Evolutionary conservation across 78 protist genomes (phyloP).

Genomic region (Dictyostelium citrinum): DNA sequence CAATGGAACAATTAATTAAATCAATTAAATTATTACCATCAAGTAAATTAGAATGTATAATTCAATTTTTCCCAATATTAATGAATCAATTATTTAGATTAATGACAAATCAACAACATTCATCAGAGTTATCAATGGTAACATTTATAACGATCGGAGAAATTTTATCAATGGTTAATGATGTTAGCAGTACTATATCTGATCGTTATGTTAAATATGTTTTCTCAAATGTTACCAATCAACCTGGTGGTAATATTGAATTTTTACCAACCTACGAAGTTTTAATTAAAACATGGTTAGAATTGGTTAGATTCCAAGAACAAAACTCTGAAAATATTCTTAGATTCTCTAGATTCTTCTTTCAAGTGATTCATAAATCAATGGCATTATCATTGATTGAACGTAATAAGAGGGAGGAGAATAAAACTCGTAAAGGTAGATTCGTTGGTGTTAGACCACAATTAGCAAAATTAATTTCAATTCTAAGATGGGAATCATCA

Average conservation of each 20-base stretch:
- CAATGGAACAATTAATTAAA: conserved; percentile 16
- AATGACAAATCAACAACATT: conserved; percentile 23
- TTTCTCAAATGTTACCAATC: neutral
- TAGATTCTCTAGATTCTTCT: conserved; percentile 66
- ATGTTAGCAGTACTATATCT: neutral
- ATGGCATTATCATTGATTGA: conserved; percentile 62
- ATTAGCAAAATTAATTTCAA: conserved; percentile 22
- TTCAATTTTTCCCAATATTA: conserved; percentile 49
- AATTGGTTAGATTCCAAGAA: conserved; percentile 61
- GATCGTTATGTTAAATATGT: conserved; percentile 49
- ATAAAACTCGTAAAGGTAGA: conserved; percentile 51
- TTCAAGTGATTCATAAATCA: conserved; percentile 42
- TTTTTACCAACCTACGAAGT: conserved; percentile 53
- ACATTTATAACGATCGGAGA: conserved; percentile 56
- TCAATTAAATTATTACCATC: neutral
- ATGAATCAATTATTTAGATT: conserved; percentile 66
- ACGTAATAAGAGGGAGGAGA: conserved; percentile 12
- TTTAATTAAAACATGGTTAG: conserved; percentile 62
- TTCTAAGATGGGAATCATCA: conserved; percentile 57
- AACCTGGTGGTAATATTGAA: neutral
- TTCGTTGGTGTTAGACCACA: conserved; percentile 40
- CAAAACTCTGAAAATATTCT: conserved; percentile 64
- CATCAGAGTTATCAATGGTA: conserved; percentile 22
- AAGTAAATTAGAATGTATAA: conserved; percentile 29
- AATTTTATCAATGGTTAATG: conserved; percentile 40